A percentile compares a stretch with the other conserved stretches of the same genome.
Conservation (phyloP, 148 eudicot genomes). For the Chenopodium suecicum region DNA sequence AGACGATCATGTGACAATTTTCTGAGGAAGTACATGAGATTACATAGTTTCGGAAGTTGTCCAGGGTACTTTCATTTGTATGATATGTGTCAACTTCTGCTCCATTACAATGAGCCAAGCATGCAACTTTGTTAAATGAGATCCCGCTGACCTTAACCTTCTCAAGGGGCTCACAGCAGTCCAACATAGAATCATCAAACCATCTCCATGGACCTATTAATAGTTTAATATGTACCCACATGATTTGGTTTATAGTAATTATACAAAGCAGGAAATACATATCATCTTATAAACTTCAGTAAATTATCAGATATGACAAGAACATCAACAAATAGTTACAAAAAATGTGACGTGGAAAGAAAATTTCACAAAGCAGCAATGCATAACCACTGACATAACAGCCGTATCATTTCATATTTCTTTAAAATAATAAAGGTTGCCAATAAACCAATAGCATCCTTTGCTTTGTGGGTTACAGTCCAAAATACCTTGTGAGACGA, state of each 20-base stretch:
- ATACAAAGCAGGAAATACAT: conserved; percentile 4
- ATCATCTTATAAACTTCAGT: neutral
- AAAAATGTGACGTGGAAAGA: neutral
- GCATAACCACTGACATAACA: neutral
- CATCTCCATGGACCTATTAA: conserved; percentile 55
- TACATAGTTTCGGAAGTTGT: conserved; percentile 33
- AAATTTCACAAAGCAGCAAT: neutral
- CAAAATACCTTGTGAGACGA: neutral
- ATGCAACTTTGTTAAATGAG: conserved; percentile 48
- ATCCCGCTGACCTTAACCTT: conserved; percentile 45
- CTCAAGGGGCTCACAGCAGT: conserved; percentile 54
- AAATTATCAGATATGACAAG: neutral
- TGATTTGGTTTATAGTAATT: neutral
- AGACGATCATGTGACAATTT: conserved; percentile 44
- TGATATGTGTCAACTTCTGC: conserved; percentile 43
- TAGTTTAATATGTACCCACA: conserved; percentile 1
- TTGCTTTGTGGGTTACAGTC: neutral
- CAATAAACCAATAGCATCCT: neutral
- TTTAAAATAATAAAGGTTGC: neutral
- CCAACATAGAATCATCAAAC: conserved; percentile 56
- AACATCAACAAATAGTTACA: neutral
- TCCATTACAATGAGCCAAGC: conserved; percentile 54
- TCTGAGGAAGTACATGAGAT: conserved; percentile 41
- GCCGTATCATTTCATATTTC: neutral
- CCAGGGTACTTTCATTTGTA: conserved; percentile 41